Evolutionary conservation across 192 early-diverging fungal species (phyloP), one percentile per base, ranked within the genome.

Genomic region (Rhizophagus sp.): DNA sequence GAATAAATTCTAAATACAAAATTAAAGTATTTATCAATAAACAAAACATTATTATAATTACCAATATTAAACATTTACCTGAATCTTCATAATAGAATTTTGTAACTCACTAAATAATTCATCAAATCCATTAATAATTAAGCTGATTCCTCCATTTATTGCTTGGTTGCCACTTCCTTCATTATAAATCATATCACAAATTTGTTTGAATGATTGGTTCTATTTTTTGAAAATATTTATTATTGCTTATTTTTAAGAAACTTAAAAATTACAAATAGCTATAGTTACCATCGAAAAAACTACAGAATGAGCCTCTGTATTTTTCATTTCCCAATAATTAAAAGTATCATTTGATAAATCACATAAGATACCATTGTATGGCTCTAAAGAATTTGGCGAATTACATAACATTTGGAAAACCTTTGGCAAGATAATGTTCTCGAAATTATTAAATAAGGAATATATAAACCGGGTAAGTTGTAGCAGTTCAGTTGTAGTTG

Each of bases 251-350:
- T 34, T 33, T 4, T 2, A 19, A 13, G 9, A 17, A 33, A 36
- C 8, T 22, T 70, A 70, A 33, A 3, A 39, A 41, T 25, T 17
- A 1, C 3, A 15, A 27, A 15, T 30, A 49, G 61, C 17, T 6
- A 39, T 22, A 30, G 9, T 61, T 75, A 75, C 73, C 50, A 62
- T 75, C 7, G 41, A 24, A 13, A 36, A 33, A 17, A 61, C 73
- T 6, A 62, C 22, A 61, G 50, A 75, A 36, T 75, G 73, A 22
- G 71, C 36, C 10, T 73, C 71, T 0, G 71, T 10, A 11, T 75
- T 22, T 33, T 75, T 75, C 30, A 62, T 61, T 62, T 33, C 27
- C 73, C 73, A 75, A 75, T 75, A 75, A 61, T 75, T 75, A 61
- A 62, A 75, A 22, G 52, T 75, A 8, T 75, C 52, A 33, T n/a